Evolutionary conservation across 345 rosid species (phyloP).

Genomic region (Rhizophora mangle): DNA sequence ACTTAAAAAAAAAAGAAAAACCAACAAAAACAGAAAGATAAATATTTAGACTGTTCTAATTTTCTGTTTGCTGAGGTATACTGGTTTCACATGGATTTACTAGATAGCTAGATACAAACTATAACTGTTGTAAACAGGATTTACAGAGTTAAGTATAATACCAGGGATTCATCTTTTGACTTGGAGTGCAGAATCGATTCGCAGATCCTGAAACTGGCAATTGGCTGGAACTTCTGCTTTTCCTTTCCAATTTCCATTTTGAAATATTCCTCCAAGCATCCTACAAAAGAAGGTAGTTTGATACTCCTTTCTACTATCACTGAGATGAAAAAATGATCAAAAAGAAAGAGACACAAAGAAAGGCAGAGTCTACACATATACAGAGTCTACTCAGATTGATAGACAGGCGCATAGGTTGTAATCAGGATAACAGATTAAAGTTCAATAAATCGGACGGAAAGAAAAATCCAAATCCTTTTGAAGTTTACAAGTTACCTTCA

Average conservation of each 20-base stretch:
- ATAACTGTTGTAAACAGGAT: neutral
- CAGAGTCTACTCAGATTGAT: too few relatives aligned
- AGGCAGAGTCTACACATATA: neutral
- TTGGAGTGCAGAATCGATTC: conserved; percentile 50
- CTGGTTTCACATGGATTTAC: too few relatives aligned
- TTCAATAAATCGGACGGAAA: neutral
- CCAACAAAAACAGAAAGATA: too few relatives aligned
- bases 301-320: neutral
- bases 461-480: neutral
- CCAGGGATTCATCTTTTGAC: conserved; percentile 67
- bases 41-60: too few relatives aligned
- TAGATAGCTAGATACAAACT: too few relatives aligned
- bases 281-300: conserved; percentile 22
- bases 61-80: too few relatives aligned
- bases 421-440: neutral
- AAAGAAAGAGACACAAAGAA: neutral
- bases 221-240: conserved; percentile 10
- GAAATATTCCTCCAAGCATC: conserved; percentile 44
- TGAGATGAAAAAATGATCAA: neutral
- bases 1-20: too few relatives aligned
- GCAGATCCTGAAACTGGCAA: conserved; percentile 32
- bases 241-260: conserved; percentile 23
- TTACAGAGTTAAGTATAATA: conserved; percentile 12
- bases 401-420: neutral
- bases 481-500: conserved; percentile 41